A percentile compares a stretch with the other conserved stretches of the same genome.
phyloP scores from a whole-genome alignment of 495 filamentous ascomycete species.

The Cenococcum geophilum region DNA sequence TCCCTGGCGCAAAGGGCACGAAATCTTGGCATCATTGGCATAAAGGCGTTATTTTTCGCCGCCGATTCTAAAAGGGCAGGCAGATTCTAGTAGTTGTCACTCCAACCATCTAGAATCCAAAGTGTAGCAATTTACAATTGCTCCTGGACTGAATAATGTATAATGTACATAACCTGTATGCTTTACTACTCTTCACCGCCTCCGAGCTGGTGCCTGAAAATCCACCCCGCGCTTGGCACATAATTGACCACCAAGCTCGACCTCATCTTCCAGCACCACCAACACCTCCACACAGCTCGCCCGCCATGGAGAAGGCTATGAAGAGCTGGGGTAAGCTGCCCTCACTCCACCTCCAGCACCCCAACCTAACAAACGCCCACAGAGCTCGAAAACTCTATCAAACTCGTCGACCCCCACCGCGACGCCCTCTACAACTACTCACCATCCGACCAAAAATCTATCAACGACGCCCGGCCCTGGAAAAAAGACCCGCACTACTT shows the following conservation, averaged over 20 bases:
- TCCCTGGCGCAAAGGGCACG: too few relatives aligned
- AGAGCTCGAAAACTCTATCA: constrained; percentile 87
- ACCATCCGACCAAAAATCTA: constrained; percentile 54
- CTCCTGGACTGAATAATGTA: too few relatives aligned
- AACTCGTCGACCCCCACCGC: constrained; percentile 73
- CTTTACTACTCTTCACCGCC: not conserved
- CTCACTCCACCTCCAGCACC: not conserved
- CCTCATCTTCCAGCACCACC: not conserved
- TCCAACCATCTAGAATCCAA: too few relatives aligned
- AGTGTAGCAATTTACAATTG: too few relatives aligned
- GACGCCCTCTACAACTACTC: constrained; percentile 90
- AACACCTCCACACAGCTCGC: not conserved
- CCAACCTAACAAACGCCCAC: constrained; percentile 2
- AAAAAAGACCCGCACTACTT: constrained; percentile 77
- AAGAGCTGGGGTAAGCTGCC: constrained; percentile 29
- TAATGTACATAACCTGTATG: too few relatives aligned
- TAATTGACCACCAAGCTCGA: not conserved
- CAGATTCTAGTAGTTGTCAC: too few relatives aligned
- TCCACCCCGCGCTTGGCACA: not conserved
- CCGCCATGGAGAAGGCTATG: constrained; percentile 17
- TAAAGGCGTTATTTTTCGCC: too few relatives aligned
- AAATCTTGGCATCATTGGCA: too few relatives aligned
- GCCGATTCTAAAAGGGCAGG: too few relatives aligned
- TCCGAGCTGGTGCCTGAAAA: not conserved
- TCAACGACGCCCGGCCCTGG: constrained; percentile 67